A percentile compares a stretch with the other conserved stretches of the same genome.
phyloP scores from a whole-genome alignment of 176 grass and related monocot genomes.

The Hsuehochloa calcarea region DNA sequence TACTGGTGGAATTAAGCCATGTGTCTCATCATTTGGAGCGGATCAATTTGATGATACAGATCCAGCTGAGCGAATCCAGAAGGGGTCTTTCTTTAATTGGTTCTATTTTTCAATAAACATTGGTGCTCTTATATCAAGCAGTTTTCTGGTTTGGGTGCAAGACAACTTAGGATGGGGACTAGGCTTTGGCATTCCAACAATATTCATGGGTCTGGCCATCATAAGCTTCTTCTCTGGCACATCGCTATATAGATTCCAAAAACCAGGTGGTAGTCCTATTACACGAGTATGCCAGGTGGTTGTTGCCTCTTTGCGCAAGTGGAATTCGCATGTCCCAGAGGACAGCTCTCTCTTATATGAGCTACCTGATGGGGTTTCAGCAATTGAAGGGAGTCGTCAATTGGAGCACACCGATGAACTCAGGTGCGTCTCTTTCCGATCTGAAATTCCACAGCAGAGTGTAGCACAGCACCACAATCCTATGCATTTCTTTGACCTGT shows the following conservation, averaged over 20 bases:
- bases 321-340: slow-evolving; percentile 48
- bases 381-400: slow-evolving; percentile 86
- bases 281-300: slow-evolving; percentile 73
- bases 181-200: slow-evolving; percentile 81
- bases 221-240: slow-evolving; percentile 88
- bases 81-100: slow-evolving; percentile 95
- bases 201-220: slow-evolving; percentile 86
- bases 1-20: slow-evolving; percentile 89
- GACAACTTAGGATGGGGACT: slow-evolving; percentile 87
- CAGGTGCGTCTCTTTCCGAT: slow-evolving; percentile 34
- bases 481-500: neutral
- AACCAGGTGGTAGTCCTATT: slow-evolving; percentile 87
- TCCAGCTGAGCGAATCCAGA: slow-evolving; percentile 62
- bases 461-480: neutral
- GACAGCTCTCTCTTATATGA: slow-evolving; percentile 70
- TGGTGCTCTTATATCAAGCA: slow-evolving; percentile 87
- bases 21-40: slow-evolving; percentile 83
- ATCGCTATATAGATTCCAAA: slow-evolving; percentile 76
- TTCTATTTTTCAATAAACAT: slow-evolving; percentile 94
- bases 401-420: slow-evolving; percentile 75
- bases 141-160: slow-evolving; percentile 91
- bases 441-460: neutral
- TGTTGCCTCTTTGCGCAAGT: slow-evolving; percentile 72
- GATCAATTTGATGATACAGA: slow-evolving; percentile 97
- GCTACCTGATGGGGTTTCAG: slow-evolving; percentile 58